These are phyloP conservation scores for Chalara sp. DNA, from an alignment of 2,329 filamentous ascomycete species.

Conservation along the genomic window DNA sequence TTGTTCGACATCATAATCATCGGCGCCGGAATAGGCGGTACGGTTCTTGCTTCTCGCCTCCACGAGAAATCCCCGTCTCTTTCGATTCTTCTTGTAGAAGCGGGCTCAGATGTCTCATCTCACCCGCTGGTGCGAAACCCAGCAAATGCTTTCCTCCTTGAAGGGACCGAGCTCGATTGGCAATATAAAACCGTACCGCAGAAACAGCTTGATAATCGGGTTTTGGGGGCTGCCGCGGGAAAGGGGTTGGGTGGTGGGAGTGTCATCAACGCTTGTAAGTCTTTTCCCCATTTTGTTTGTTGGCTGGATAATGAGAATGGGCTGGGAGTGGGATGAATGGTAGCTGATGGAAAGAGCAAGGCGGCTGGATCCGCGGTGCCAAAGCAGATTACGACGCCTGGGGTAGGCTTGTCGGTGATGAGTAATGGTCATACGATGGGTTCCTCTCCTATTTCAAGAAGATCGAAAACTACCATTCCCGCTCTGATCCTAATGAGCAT, in stretches of 20 bases:
- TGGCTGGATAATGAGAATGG: too few relatives aligned
- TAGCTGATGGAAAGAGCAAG: constrained; percentile 13
- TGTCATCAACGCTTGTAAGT: constrained; percentile 16
- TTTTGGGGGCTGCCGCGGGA: constrained; percentile 22
- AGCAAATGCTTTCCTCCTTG: background rate
- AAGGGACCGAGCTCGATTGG: constrained; percentile 19
- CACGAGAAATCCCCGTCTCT: background rate
- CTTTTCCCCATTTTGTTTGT: too few relatives aligned
- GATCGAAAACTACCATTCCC: background rate
- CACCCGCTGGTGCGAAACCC: constrained; percentile 3
- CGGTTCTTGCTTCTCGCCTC: constrained; percentile 1
- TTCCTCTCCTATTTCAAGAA: constrained; percentile 37
- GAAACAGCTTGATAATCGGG: constrained; percentile 7
- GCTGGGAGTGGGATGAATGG: too few relatives aligned
- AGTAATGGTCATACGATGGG: constrained; percentile 37
- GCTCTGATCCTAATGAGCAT: background rate
- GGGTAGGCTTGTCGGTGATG: constrained; percentile 33
- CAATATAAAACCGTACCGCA: constrained; percentile 24
- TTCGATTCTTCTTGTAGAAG: constrained; percentile 8
- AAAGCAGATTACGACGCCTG: constrained; percentile 34
- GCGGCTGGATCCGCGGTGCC: constrained; percentile 23
- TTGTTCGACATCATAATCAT: constrained; percentile 5
- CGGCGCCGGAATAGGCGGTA: constrained; percentile 7
- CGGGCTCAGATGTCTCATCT: constrained; percentile 5
- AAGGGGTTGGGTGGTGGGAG: constrained; percentile 26